Conservation (phyloP, 208 protist species). For the Trypanosoma congolense region DNA sequence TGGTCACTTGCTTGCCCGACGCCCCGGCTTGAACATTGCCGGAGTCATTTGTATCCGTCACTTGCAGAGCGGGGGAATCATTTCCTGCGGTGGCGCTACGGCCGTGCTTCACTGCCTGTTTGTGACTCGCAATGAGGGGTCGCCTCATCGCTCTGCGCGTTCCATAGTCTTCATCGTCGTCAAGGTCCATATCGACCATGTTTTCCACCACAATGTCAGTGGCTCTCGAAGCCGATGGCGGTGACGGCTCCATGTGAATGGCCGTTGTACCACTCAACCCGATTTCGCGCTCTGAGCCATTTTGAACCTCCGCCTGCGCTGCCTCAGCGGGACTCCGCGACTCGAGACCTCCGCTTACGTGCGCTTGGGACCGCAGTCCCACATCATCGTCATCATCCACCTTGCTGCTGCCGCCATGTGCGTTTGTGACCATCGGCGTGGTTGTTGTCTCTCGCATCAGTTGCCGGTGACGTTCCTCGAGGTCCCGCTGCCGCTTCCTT, state of each 20-base stretch:
- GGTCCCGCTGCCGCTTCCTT: conserved; percentile 14
- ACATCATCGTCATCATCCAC: background rate
- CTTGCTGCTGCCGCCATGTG: background rate
- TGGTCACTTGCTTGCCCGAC: no score
- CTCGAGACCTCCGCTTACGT: background rate
- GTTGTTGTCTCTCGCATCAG: conserved; percentile 11
- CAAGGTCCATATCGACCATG: background rate
- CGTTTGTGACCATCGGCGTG: background rate
- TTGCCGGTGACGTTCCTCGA: conserved; percentile 23
- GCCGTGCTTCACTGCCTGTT: background rate
- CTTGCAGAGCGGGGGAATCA: no score
- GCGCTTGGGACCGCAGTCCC: background rate
- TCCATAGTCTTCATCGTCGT: background rate
- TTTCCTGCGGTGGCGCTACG: no score
- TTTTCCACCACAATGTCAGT: background rate
- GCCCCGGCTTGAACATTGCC: no score
- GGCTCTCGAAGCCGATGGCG: background rate
- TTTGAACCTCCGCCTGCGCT: background rate
- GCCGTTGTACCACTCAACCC: background rate
- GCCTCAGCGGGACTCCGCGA: no score
- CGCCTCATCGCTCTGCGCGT: background rate
- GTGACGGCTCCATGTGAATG: background rate
- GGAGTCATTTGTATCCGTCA: background rate
- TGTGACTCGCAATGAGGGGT: background rate
- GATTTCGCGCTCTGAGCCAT: background rate